Percentiles rank a stretch among this genome's conserved stretches.
These are phyloP conservation scores for Tephrocybe sp. DNA, from an alignment of 768 basidiomycete genomes.

Conservation along the genomic window DNA sequence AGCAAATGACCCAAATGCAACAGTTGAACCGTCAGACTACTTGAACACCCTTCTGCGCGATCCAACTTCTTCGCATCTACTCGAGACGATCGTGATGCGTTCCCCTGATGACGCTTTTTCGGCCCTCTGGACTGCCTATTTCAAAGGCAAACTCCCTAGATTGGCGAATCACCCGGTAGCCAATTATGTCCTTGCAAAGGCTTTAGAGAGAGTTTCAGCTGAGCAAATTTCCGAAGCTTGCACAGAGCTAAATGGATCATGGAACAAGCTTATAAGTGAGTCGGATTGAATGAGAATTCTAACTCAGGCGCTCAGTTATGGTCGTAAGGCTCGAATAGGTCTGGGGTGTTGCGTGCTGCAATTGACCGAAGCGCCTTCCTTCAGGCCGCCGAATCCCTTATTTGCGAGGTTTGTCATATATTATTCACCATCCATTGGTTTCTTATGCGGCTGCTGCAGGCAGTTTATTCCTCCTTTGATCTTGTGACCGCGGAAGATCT, in stretches of 20 bases:
- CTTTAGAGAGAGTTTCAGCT: constrained; percentile 58
- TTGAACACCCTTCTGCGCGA: constrained; percentile 80
- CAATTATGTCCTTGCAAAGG: constrained; percentile 89
- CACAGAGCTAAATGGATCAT: constrained; percentile 54
- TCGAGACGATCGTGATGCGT: constrained; percentile 74
- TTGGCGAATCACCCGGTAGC: constrained; percentile 86
- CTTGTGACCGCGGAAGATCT: constrained; percentile 48
- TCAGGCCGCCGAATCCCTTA: constrained; percentile 40
- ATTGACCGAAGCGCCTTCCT: constrained; percentile 65
- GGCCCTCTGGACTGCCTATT: constrained; percentile 75
- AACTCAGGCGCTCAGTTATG: not conserved
- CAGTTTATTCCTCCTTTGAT: constrained; percentile 58
- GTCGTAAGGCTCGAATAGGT: constrained; percentile 59
- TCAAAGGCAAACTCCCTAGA: constrained; percentile 66
- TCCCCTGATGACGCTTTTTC: constrained; percentile 61
- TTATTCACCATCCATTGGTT: not conserved
- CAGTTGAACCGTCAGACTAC: constrained; percentile 67
- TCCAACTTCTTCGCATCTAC: constrained; percentile 83
- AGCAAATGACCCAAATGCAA: constrained; percentile 37
- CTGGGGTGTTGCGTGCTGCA: constrained; percentile 74
- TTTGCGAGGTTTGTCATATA: constrained; percentile 51
- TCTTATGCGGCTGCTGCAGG: constrained; percentile 36
- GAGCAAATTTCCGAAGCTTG: constrained; percentile 54
- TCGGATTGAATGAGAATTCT: constrained; percentile 12
- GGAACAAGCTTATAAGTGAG: constrained; percentile 71